A percentile compares a stretch with the other conserved stretches of the same genome.
These are phyloP conservation scores for Musa troglodytarum DNA, from an alignment of 176 grass and related monocot species.

Conservation along the genomic window DNA sequence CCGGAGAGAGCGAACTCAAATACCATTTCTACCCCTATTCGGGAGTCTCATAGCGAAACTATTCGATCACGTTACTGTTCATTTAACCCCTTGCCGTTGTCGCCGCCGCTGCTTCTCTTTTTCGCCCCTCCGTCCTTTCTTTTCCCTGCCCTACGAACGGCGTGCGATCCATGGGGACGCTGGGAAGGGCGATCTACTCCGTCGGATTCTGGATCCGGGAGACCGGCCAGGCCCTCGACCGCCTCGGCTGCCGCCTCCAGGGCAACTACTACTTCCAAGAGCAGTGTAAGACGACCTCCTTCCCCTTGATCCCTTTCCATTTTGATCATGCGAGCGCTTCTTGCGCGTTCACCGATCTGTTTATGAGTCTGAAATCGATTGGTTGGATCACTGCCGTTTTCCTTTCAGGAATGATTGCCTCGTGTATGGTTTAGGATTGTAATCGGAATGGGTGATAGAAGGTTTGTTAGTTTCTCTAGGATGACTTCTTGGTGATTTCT, in stretches of 20 bases:
- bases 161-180: conserved; percentile 50
- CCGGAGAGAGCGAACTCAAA: too few relatives aligned
- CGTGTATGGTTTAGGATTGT: not conserved
- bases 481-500: too few relatives aligned
- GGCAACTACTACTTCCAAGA: conserved; percentile 66
- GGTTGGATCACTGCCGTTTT: not conserved
- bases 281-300: conserved; percentile 40
- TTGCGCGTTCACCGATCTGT: not conserved
- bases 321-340: not conserved
- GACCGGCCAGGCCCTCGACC: conserved; percentile 86
- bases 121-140: not conserved
- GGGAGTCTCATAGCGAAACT: too few relatives aligned
- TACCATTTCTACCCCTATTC: too few relatives aligned
- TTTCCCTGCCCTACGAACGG: not conserved
- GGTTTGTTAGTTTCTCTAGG: too few relatives aligned
- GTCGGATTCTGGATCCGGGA: conserved; percentile 97
- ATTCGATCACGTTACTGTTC: too few relatives aligned
- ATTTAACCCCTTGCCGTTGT: not conserved
- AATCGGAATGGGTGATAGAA: too few relatives aligned
- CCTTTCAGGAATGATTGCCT: not conserved
- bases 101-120: not conserved
- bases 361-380: not conserved
- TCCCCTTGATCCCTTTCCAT: not conserved
- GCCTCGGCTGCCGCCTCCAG: conserved; percentile 74
- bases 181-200: conserved; percentile 81